Conservation (phyloP, 2,329 filamentous ascomycete species). For the Rhynchosporium graminicola region DNA sequence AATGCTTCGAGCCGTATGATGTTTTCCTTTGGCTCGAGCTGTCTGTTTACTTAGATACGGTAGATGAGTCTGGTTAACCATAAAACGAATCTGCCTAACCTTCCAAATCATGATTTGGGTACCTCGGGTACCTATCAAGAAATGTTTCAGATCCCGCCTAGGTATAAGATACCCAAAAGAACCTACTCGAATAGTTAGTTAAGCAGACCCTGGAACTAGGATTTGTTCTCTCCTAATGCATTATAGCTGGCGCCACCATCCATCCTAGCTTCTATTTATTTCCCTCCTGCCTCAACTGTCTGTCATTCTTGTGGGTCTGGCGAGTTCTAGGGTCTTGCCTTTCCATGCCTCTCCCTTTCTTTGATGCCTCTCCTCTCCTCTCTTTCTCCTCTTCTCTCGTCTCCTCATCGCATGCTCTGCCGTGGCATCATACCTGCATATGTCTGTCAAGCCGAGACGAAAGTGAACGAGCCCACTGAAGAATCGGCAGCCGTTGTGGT, state of each 20-base stretch:
- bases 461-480: not conserved
- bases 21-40: too few relatives aligned
- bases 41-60: too few relatives aligned
- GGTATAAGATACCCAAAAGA: too few relatives aligned
- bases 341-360: not conserved
- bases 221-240: not conserved
- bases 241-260: slow-evolving; percentile 2
- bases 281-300: slow-evolving; percentile 1
- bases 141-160: too few relatives aligned
- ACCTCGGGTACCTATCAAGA: too few relatives aligned
- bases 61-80: too few relatives aligned
- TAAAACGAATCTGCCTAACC: too few relatives aligned
- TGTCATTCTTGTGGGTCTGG: not conserved
- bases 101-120: too few relatives aligned
- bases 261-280: not conserved
- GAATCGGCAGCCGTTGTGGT: not conserved
- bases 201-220: not conserved
- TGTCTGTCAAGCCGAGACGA: slow-evolving; percentile 15
- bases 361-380: not conserved
- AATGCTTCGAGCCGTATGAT: too few relatives aligned
- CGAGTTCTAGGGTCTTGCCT: not conserved
- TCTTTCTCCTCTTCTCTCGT: not conserved
- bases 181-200: too few relatives aligned
- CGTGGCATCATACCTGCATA: slow-evolving; percentile 13
- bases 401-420: not conserved